Evolutionary conservation across 1,284 basidiomycete species (phyloP), one percentile per base, ranked within the genome.

Genomic region (Sanghuangporus sanghuang): DNA sequence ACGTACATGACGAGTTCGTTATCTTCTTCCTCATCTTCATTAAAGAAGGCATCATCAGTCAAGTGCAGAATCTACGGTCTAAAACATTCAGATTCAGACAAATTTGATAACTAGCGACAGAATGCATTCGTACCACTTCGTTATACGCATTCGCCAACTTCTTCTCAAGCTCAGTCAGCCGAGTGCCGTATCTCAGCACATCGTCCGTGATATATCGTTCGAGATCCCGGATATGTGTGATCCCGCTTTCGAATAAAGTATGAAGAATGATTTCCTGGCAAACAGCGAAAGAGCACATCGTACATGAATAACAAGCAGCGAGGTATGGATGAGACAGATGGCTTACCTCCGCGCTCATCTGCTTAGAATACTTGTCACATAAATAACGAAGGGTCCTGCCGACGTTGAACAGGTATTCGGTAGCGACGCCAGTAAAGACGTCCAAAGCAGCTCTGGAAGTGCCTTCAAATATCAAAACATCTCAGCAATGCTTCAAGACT

Each of bases 141-240:
- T 86, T 82, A 75, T 95, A 95, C 0, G 92, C 90, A 44, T 85
- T 81, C 54, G 87, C 81, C 38, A 97, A 82, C 76, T 95, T 96
- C 79, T 91, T 89, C 74, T 95, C 89, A 59, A 96, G 78, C 48
- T 96, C 95, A 2, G 76, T 72, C 48, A 98, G 77, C 59, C 93
- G 85, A 27, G 79, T 75, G 2, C 93, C 91, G 71, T 96, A 90
- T 56, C 93, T 83, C 69, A 94, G 80, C 52, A 98, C 84, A 68
- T 98, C 96, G 70, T 98, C 94, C 58, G 85, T 85, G 71, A 98
- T 86, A 73, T 98, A 96, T 21, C 87, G 81, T 70, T 96, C 92
- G 0, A 98, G 81, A 66, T 91, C 87, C 62, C 85, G 81, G 12
- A 95, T 78, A 61, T 86, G 82, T 0, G 91, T 84, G 9, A 86